These are phyloP conservation scores for Solanum hybrid DNA, from an alignment of 305 asterid species.

Conservation along the genomic window DNA sequence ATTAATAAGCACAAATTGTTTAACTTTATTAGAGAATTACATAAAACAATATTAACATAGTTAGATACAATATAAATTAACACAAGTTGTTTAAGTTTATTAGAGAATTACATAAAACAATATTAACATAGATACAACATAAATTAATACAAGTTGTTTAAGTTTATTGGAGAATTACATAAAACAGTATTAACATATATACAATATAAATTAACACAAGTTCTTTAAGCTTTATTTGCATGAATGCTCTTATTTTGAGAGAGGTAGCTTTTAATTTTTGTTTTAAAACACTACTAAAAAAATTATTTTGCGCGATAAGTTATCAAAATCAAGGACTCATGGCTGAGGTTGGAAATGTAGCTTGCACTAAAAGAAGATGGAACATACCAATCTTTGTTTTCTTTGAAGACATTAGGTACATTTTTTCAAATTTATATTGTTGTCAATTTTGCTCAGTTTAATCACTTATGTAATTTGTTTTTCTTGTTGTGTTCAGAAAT, in stretches of 20 bases:
- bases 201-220: too few relatives aligned
- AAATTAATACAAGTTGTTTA: not conserved
- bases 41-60: too few relatives aligned
- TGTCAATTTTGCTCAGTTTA: not conserved
- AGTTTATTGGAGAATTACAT: too few relatives aligned
- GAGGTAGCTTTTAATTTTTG: too few relatives aligned
- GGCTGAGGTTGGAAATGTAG: slow-evolving; percentile 31
- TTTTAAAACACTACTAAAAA: too few relatives aligned
- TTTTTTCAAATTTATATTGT: not conserved
- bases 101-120: not conserved
- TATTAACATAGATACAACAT: too few relatives aligned
- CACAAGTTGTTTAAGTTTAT: not conserved
- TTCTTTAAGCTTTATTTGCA: too few relatives aligned
- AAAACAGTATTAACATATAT: too few relatives aligned
- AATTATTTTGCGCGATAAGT: not conserved
- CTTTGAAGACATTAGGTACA: slow-evolving; percentile 48
- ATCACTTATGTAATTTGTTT: not conserved
- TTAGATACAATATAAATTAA: too few relatives aligned
- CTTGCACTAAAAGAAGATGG: slow-evolving; percentile 23
- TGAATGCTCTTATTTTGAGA: too few relatives aligned
- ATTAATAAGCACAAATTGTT: not conserved
- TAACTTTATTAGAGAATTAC: too few relatives aligned
- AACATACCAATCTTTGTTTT: slow-evolving; percentile 51
- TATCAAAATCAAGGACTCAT: slow-evolving; percentile 12
- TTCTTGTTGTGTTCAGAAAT: slow-evolving; percentile 17